Base-by-base conservation (phyloP, 225 moss, liverwort and hornwort species). In the Rhytidiadelphus loreus region DNA sequence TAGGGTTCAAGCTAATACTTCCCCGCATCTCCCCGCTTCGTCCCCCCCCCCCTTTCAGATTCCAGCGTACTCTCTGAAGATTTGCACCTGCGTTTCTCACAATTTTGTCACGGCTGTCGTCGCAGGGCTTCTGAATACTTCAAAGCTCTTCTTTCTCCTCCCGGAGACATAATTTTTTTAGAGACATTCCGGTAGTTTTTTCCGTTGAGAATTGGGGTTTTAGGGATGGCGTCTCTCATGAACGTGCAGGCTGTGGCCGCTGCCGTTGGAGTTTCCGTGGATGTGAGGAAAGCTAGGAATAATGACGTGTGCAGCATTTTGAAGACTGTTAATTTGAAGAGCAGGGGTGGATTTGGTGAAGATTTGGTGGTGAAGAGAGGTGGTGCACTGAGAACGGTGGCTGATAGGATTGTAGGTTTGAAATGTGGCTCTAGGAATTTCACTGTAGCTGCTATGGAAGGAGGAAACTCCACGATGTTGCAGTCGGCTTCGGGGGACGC, bases 281-380 rank as follows among this genome's bases (percentile, higher is more conserved):
- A 80, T 69, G 16, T 43, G 48, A 66, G 26, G 58, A 79, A 33
- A 41, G 46, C 22, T 19, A 66, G 77, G 84, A 71, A 41, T 60
- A 85, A 53, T 30, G 59, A 26, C 30, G 30, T 44, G 66, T 39
- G 80, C 39, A 86, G 77, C 25, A 69, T 41, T 92, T 90, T 48
- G 93, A 94, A 22, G 24, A 81, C 19, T 86, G 74, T n/a, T 30
- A 82, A 88, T 86, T 84, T 96, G 89, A 93, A 92, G 88, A 92
- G 90, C 58, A 94, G 92, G 85, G 82, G 90, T 55, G 92, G 91
- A 60, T 93, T 94, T 74, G 84, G 92, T 43, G 91, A 95, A 56
- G 95, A 95, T 25, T 90, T 89, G 30, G 72, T 64, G 66, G 30
- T 64, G 83, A 90, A 77, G 82, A 70, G 61, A 60, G 63, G 15